These are phyloP conservation scores for Cordyceps tenuipes DNA, from an alignment of 2,329 filamentous ascomycete species.

Conservation along the genomic window DNA sequence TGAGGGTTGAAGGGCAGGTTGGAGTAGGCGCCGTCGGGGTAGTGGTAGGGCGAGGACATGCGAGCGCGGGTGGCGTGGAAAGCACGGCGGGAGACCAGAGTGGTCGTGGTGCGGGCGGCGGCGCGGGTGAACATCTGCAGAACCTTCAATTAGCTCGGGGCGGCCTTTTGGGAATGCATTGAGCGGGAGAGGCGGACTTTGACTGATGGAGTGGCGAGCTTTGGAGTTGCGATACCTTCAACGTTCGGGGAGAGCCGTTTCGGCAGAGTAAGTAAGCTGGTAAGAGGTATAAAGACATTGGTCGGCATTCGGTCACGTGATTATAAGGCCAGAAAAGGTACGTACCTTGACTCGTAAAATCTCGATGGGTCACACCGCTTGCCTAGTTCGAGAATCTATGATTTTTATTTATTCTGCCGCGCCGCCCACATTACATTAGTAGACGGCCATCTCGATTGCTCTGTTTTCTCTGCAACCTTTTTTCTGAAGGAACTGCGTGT, in stretches of 20 bases:
- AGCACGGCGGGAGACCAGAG: constrained; percentile 74
- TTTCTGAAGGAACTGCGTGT: not conserved
- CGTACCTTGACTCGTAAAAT: constrained; percentile 7
- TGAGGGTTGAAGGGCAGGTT: constrained; percentile 97
- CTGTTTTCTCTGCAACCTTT: constrained; percentile 1
- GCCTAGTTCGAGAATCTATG: not conserved
- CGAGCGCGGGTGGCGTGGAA: constrained; percentile 87
- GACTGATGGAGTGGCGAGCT: constrained; percentile 9
- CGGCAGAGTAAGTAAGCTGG: constrained; percentile 10
- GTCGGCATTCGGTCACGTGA: constrained; percentile 5
- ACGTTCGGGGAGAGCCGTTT: constrained; percentile 8
- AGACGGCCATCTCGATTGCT: not conserved
- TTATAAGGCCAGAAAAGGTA: constrained; percentile 4
- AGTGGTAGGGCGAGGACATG: constrained; percentile 90
- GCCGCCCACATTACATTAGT: not conserved
- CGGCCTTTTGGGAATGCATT: not conserved
- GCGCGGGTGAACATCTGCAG: constrained; percentile 75
- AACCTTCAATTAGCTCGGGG: constrained; percentile 32
- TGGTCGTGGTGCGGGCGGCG: constrained; percentile 55
- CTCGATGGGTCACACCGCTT: constrained; percentile 9
- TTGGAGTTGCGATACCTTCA: constrained; percentile 4
- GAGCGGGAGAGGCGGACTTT: constrained; percentile 7
- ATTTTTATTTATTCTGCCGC: constrained; percentile 13
- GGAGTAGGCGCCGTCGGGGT: constrained; percentile 88
- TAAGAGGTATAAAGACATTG: constrained; percentile 8